Evolutionary conservation across 2,329 filamentous ascomycete species (phyloP).

Genomic region (Ophiobolus disseminans): DNA sequence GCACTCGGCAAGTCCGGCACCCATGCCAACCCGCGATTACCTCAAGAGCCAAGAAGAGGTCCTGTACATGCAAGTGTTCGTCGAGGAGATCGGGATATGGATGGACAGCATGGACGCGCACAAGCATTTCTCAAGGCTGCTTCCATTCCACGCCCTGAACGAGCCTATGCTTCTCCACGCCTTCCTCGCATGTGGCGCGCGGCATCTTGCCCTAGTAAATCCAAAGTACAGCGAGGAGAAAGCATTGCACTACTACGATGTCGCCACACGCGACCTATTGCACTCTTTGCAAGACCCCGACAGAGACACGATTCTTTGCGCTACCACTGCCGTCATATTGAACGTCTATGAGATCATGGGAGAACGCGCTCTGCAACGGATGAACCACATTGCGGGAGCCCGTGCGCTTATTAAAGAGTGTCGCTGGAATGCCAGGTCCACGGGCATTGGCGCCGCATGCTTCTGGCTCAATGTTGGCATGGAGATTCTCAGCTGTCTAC

Average conservation of each 20-base stretch:
- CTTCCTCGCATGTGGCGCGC: slow-evolving; percentile 85
- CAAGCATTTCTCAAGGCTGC: slow-evolving; percentile 82
- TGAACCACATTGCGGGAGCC: slow-evolving; percentile 88
- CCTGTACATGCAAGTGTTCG: slow-evolving; percentile 89
- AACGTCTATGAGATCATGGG: slow-evolving; percentile 96
- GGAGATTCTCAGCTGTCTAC: slow-evolving; percentile 86
- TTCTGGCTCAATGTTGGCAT: slow-evolving; percentile 94
- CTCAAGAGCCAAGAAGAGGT: slow-evolving; percentile 79
- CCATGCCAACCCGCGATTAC: slow-evolving; percentile 61
- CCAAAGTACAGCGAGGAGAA: slow-evolving; percentile 76
- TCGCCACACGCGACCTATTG: slow-evolving; percentile 79
- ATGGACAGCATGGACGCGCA: slow-evolving; percentile 90
- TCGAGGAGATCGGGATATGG: slow-evolving; percentile 89
- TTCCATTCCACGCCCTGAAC: slow-evolving; percentile 82
- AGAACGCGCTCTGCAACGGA: slow-evolving; percentile 76
- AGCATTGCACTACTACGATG: slow-evolving; percentile 83
- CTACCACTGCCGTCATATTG: slow-evolving; percentile 84
- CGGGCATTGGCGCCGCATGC: slow-evolving; percentile 82
- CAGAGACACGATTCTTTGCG: slow-evolving; percentile 82
- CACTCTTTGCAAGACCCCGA: slow-evolving; percentile 82
- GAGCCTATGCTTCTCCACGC: slow-evolving; percentile 91
- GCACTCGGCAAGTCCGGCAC: slow-evolving; percentile 30
- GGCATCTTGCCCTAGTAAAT: slow-evolving; percentile 77
- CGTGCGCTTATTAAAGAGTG: slow-evolving; percentile 88
- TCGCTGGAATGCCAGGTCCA: slow-evolving; percentile 81